phyloP scores from a whole-genome alignment of 108 stramenopile species.

The Hondaea fermentalgiana region DNA sequence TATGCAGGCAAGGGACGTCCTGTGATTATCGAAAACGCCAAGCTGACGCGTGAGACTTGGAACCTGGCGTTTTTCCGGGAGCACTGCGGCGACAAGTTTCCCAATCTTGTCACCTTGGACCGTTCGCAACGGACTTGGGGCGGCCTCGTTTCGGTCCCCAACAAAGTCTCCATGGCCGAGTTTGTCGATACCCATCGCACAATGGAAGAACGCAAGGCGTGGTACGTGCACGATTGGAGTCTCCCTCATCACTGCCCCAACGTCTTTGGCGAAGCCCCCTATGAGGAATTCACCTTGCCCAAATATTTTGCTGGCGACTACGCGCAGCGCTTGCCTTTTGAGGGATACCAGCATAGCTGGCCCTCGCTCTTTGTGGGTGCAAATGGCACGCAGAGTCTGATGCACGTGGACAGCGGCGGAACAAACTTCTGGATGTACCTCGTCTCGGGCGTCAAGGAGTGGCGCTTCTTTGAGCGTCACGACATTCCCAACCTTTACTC shows the following conservation, averaged over 20 bases:
- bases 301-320: not conserved
- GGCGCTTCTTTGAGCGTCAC: not conserved
- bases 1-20: not conserved
- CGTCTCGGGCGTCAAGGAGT: not conserved
- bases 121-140: not conserved
- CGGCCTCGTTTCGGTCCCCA: not conserved
- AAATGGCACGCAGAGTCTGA: not conserved
- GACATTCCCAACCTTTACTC: not conserved
- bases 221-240: not conserved
- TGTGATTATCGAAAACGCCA: not conserved
- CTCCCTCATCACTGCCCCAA: not conserved
- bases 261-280: not conserved
- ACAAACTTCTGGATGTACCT: constrained; percentile 19
- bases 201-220: not conserved
- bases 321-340: not conserved
- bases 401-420: constrained; percentile 9
- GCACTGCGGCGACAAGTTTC: not conserved
- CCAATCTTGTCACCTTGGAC: not conserved
- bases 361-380: constrained; percentile 14
- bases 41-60: not conserved
- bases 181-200: not conserved
- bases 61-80: not conserved
- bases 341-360: not conserved
- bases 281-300: not conserved
- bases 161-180: not conserved